Base-by-base conservation (phyloP, 2,329 filamentous ascomycete genomes). In the Nothopassalora personata region DNA sequence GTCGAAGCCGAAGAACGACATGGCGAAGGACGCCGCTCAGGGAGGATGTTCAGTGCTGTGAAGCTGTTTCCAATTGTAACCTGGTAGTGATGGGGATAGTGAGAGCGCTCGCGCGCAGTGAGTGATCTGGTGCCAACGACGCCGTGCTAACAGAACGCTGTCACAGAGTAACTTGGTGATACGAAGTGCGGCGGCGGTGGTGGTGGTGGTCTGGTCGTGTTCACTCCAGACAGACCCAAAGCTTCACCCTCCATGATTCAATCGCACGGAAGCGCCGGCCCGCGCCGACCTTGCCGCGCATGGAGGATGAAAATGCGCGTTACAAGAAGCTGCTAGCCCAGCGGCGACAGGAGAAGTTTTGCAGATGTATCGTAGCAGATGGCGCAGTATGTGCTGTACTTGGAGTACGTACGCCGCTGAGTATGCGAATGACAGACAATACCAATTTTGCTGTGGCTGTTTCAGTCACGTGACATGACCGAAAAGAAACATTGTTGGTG, bases 1-100 rank as follows among this genome's bases (percentile, higher is more conserved):
- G 72, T 95, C 88, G 76, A 95, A 92, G 67, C 90, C 90, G 76
- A 96, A 96, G 81, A 96, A 96, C 34, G 91, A 92, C 92, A 96
- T 75, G 57, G 52, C 61, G 60, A 33, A 18, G 49, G 56, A 36
- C 45, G 51, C 48, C 57, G 19, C 28, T 27, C 39, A 49, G n/a
- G 18, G 23, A 30, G 47, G 23, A 28, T 36, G 46, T 23, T 49
- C 7, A 39, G 10, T 51, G 43, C 18, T 13, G 45, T 43, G 50
- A 19, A 36, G 50, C 33, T 53, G 50, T 28, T 13, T 18, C 49
- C 49, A 36, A 36, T 33, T 8, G 31, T 8, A n/a, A 43, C 8
- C 4, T n/a, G 10, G 31, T 36, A 27, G 4, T 9, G 31, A 39
- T 53, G 11, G 8, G 18, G 18, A 18, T 43, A 15, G 13, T n/a